A percentile compares a stretch with the other conserved stretches of the same genome.
Conservation (phyloP, 2,329 filamentous ascomycete genomes). For the Alternaria novae-zelandiae region DNA sequence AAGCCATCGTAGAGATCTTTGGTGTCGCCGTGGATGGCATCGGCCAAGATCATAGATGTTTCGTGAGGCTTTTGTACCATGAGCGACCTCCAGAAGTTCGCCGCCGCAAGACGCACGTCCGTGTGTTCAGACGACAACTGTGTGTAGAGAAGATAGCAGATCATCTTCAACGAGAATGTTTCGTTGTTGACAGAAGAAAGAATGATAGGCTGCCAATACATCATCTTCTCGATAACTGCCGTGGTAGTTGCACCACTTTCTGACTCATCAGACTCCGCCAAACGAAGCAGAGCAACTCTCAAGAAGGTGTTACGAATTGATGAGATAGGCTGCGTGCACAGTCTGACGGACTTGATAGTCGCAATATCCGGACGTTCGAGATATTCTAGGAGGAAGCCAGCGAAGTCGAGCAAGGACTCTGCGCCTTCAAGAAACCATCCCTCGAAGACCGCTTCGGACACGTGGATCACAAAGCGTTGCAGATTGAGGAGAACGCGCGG, state of each 20-base stretch:
- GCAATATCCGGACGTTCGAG: slow-evolving; percentile 85
- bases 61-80: slow-evolving; percentile 92
- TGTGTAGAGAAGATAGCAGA: slow-evolving; percentile 92
- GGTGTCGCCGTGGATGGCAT: slow-evolving; percentile 74
- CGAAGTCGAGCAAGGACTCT: slow-evolving; percentile 82
- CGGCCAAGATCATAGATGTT: slow-evolving; percentile 73
- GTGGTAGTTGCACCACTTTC: slow-evolving; percentile 68
- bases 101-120: slow-evolving; percentile 74
- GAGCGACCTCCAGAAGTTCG: slow-evolving; percentile 87
- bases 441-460: slow-evolving; percentile 91
- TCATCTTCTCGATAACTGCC: slow-evolving; percentile 80
- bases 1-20: slow-evolving; percentile 77
- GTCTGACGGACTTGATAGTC: slow-evolving; percentile 81
- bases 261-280: slow-evolving; percentile 81
- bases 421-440: slow-evolving; percentile 95
- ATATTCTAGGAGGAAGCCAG: slow-evolving; percentile 84
- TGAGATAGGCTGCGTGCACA: slow-evolving; percentile 83
- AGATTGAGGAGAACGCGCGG: slow-evolving; percentile 87
- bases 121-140: slow-evolving; percentile 77
- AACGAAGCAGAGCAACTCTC: slow-evolving; percentile 75
- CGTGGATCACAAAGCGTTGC: slow-evolving; percentile 77
- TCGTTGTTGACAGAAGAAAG: slow-evolving; percentile 78
- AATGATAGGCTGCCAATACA: slow-evolving; percentile 95
- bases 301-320: slow-evolving; percentile 80
- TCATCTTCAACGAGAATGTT: slow-evolving; percentile 79